phyloP scores from a whole-genome alignment of 495 filamentous ascomycete genomes.

The Podospora tetraspora region DNA sequence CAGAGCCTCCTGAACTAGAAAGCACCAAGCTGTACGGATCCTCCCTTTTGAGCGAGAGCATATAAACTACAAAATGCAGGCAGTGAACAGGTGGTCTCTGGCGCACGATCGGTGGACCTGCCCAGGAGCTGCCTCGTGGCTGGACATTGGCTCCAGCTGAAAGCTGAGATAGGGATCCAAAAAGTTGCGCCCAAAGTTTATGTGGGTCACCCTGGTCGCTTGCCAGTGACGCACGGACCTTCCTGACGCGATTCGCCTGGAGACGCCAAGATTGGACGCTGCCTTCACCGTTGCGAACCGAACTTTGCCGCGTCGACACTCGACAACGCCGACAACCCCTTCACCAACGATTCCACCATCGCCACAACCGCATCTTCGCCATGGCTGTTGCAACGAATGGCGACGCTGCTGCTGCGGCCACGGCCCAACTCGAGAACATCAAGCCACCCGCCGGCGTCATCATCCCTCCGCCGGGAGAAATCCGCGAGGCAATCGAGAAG shows the following conservation, averaged over 20 bases:
- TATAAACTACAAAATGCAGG: background rate
- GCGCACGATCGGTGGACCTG: background rate
- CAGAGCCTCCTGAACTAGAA: background rate
- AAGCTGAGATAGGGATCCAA: background rate
- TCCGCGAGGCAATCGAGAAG: constrained; percentile 75
- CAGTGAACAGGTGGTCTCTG: background rate
- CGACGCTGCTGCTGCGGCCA: constrained; percentile 40
- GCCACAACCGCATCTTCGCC: constrained; percentile 6
- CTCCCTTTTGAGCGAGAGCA: background rate
- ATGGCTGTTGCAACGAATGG: constrained; percentile 55
- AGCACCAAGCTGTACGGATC: background rate
- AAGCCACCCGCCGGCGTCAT: constrained; percentile 80
- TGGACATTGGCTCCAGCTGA: background rate
- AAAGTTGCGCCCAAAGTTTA: background rate
- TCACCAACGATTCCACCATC: background rate
- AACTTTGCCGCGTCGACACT: constrained; percentile 2
- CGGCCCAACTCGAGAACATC: constrained; percentile 47
- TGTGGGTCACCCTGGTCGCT: background rate
- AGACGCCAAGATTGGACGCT: background rate
- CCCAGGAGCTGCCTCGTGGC: background rate
- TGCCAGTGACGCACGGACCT: background rate
- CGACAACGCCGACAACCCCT: background rate
- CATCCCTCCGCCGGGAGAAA: constrained; percentile 71
- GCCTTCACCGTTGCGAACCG: background rate
- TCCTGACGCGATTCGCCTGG: constrained; percentile 2